A percentile compares a stretch with the other conserved stretches of the same genome.
Conservation (phyloP, 805 yeast species). For the Nakazawaea ernobii region DNA sequence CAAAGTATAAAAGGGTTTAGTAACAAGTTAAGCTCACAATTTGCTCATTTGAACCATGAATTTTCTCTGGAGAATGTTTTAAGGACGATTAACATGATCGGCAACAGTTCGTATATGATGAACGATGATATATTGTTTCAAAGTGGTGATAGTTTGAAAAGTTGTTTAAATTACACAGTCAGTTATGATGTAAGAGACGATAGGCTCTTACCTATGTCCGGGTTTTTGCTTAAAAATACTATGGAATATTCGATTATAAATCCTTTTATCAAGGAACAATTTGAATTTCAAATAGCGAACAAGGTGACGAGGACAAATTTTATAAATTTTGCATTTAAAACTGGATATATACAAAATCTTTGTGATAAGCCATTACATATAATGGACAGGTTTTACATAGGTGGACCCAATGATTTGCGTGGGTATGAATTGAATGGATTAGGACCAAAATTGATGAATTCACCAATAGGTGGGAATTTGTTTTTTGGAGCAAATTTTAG, state of each 20-base stretch:
- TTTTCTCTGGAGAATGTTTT: conserved; percentile 35
- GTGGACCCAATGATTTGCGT: conserved; percentile 57
- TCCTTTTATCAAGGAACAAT: conserved; percentile 34
- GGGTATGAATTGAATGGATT: conserved; percentile 46
- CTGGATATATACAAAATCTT: conserved; percentile 21
- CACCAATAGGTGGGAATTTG: conserved; percentile 48
- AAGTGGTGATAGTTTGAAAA: conserved; percentile 41
- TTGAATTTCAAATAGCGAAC: conserved; percentile 33
- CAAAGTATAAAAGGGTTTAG: conserved; percentile 38
- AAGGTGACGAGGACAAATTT: conserved; percentile 15
- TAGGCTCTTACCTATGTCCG: conserved; percentile 35
- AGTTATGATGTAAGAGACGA: conserved; percentile 41
- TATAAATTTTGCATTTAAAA: conserved; percentile 18
- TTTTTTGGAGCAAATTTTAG: conserved; percentile 42
- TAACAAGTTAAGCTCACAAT: conserved; percentile 32
- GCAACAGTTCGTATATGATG: conserved; percentile 17
- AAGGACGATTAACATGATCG: conserved; percentile 30
- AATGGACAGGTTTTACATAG: conserved; percentile 48
- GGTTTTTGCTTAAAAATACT: conserved; percentile 31
- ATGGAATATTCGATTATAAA: conserved; percentile 21
- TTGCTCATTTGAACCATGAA: conserved; percentile 39
- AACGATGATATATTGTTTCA: conserved; percentile 29
- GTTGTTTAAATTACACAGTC: conserved; percentile 33
- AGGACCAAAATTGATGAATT: conserved; percentile 47
- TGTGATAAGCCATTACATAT: conserved; percentile 24